Conservation (phyloP, 2,329 filamentous ascomycete species). For the Cytospora schulzeri region DNA sequence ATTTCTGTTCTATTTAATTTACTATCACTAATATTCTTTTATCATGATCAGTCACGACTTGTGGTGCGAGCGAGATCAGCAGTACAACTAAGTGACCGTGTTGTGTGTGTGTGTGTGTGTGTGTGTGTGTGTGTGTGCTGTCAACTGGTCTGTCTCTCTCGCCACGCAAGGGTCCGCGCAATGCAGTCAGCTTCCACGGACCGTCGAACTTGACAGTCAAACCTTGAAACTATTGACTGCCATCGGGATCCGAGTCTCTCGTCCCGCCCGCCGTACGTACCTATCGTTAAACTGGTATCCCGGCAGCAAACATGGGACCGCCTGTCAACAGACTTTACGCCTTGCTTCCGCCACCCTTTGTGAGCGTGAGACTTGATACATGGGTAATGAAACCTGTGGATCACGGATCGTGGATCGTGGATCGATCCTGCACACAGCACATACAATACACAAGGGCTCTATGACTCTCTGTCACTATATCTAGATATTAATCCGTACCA, state of each 20-base stretch:
- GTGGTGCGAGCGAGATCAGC: neutral
- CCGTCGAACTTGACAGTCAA: too few species aligned
- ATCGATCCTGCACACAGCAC: neutral
- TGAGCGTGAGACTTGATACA: neutral
- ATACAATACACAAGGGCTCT: neutral
- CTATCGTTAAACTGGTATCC: neutral
- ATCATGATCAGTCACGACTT: neutral
- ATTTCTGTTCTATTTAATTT: neutral
- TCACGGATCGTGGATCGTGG: neutral
- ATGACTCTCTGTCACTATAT: neutral
- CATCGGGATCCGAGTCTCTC: neutral
- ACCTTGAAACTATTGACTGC: too few species aligned
- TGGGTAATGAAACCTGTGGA: neutral
- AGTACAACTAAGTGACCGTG: neutral
- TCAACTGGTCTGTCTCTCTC: neutral
- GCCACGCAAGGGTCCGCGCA: neutral
- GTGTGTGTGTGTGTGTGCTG: neutral
- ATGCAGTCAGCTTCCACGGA: neutral
- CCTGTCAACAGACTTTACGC: neutral
- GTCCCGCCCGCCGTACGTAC: neutral
- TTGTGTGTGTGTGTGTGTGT: neutral
- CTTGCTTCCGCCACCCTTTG: neutral
- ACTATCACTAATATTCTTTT: neutral
- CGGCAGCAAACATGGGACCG: neutral
- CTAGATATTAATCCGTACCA: neutral